Conservation (phyloP, 139 green algal genomes). For the Chlorella sp. region DNA sequence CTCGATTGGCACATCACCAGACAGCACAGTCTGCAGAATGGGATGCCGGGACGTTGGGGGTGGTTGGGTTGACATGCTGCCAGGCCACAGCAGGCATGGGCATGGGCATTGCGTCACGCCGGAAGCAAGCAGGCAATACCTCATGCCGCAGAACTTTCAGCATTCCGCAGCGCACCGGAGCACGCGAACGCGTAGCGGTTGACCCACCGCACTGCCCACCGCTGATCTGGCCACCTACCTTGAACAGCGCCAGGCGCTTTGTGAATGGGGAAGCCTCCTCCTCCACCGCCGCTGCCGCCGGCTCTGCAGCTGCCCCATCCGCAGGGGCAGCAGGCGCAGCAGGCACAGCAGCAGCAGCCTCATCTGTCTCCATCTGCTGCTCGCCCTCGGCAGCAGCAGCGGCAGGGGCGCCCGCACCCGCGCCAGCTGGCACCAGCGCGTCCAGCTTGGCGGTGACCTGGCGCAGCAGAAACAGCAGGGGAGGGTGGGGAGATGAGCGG, state of each 20-base stretch:
- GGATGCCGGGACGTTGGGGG: conserved; percentile 79
- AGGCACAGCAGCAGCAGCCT: conserved; percentile 32
- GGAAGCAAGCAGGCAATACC: neutral
- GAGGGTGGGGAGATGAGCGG: neutral
- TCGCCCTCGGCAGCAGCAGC: conserved; percentile 29
- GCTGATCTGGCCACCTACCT: neutral
- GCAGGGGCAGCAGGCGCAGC: conserved; percentile 37
- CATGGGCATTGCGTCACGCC: neutral
- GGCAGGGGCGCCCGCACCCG: conserved; percentile 15
- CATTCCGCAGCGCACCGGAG: neutral
- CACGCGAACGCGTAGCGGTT: too few relatives aligned
- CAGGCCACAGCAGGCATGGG: neutral
- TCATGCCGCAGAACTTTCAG: neutral
- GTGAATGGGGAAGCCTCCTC: neutral
- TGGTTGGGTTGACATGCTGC: conserved; percentile 30
- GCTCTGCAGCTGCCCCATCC: conserved; percentile 9
- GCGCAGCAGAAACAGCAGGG: neutral
- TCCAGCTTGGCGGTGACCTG: conserved; percentile 33
- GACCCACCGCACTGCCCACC: neutral
- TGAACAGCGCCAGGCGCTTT: conserved; percentile 26
- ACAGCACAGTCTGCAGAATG: conserved; percentile 82
- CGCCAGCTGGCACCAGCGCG: conserved; percentile 10
- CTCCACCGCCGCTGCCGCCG: neutral
- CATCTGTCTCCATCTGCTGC: conserved; percentile 24
- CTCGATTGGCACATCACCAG: conserved; percentile 85